These are phyloP conservation scores for Yamagishiella unicocca DNA, from an alignment of 139 green algal species.

Conservation along the genomic window DNA sequence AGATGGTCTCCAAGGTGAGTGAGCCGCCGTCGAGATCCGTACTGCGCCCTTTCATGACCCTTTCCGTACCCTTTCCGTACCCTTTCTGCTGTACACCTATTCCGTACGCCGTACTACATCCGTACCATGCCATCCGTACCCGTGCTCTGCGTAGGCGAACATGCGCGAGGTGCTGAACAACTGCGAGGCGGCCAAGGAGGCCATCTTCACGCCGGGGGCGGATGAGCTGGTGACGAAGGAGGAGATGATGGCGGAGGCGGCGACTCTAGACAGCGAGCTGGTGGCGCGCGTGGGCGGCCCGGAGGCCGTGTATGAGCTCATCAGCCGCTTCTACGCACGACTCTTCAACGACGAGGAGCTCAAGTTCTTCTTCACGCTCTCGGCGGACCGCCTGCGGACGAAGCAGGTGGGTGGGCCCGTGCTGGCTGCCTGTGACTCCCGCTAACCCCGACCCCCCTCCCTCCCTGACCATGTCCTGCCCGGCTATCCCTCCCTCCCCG, in stretches of 20 bases:
- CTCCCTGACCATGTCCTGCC: not conserved
- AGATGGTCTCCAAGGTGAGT: constrained; percentile 15
- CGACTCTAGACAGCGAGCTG: not conserved
- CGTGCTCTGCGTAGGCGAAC: not conserved
- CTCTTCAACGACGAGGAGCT: constrained; percentile 27
- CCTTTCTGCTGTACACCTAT: no score
- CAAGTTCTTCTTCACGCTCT: constrained; percentile 44
- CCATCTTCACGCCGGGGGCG: constrained; percentile 42
- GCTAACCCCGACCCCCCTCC: not conserved
- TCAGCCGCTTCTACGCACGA: constrained; percentile 20
- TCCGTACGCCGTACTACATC: not conserved
- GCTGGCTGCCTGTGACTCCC: not conserved
- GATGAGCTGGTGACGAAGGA: constrained; percentile 42
- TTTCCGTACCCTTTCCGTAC: no score
- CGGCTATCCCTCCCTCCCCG: not conserved
- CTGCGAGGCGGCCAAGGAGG: not conserved
- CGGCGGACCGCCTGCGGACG: not conserved
- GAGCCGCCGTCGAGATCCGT: no score
- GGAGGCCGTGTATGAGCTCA: not conserved
- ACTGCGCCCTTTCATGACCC: no score
- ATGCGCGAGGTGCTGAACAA: constrained; percentile 12
- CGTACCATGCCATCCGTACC: no score
- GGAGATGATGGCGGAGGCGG: constrained; percentile 32
- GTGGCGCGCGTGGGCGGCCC: constrained; percentile 2
- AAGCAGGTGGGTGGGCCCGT: constrained; percentile 22